Conservation (phyloP, 192 early-diverging fungal species). For the Obelidium mucronatum region DNA sequence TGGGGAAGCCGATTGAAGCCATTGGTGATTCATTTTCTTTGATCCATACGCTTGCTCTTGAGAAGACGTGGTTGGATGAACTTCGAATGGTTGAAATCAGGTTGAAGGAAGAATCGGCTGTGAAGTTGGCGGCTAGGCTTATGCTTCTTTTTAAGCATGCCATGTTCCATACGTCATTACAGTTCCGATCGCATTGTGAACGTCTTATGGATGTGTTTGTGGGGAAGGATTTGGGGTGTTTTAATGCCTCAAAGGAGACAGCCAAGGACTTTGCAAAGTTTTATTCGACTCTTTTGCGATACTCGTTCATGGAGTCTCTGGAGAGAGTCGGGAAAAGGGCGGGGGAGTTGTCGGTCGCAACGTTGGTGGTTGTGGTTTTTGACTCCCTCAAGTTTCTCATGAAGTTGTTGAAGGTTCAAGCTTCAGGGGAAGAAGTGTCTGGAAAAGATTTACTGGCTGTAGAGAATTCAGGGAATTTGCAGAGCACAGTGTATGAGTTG, state of each 20-base stretch:
- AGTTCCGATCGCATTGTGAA: background rate
- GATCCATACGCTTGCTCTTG: background rate
- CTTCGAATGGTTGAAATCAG: background rate
- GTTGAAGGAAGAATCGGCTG: background rate
- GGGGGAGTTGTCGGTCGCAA: background rate
- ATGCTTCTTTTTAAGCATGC: background rate
- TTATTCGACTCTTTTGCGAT: background rate
- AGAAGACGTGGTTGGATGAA: constrained; percentile 7
- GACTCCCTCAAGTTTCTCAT: background rate
- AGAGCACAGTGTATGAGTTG: background rate
- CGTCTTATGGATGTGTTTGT: constrained; percentile 8
- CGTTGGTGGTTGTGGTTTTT: background rate
- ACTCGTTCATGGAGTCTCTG: background rate
- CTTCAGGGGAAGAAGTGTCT: background rate
- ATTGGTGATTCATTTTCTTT: background rate
- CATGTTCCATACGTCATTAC: constrained; percentile 3
- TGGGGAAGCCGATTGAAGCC: background rate
- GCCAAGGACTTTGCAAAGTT: background rate
- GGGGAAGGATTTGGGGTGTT: background rate
- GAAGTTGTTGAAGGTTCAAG: background rate
- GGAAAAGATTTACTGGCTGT: background rate
- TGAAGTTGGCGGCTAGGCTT: background rate
- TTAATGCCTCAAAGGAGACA: background rate
- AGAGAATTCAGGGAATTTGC: background rate
- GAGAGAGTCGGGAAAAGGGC: background rate